These are phyloP conservation scores for Pezicula neosporulosa DNA, from an alignment of 2,329 filamentous ascomycete genomes.

Conservation along the genomic window DNA sequence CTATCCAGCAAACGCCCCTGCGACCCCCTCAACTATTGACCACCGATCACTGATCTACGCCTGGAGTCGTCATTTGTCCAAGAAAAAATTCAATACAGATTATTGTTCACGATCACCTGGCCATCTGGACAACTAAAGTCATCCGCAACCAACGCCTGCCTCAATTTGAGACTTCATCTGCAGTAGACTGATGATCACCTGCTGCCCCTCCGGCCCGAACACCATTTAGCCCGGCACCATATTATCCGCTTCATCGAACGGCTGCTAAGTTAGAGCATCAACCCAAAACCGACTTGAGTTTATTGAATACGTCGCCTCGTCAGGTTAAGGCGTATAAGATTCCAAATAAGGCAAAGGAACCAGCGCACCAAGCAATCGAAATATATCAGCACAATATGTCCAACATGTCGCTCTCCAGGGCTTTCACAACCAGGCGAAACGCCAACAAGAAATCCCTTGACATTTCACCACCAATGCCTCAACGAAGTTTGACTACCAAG, in stretches of 20 bases:
- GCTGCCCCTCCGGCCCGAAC: slow-evolving; percentile 7
- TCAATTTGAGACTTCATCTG: slow-evolving; percentile 5
- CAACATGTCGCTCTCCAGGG: slow-evolving; percentile 58
- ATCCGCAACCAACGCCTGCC: too few relatives aligned
- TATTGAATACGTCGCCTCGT: too few relatives aligned
- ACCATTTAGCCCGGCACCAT: background rate
- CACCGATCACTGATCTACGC: too few relatives aligned
- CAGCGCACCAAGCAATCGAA: background rate
- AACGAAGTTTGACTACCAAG: slow-evolving; percentile 24
- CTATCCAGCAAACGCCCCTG: too few relatives aligned
- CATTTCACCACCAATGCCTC: slow-evolving; percentile 14
- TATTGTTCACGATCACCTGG: too few relatives aligned
- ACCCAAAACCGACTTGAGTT: too few relatives aligned
- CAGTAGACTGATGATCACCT: slow-evolving; percentile 11
- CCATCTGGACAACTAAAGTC: too few relatives aligned
- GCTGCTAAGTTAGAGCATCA: too few relatives aligned
- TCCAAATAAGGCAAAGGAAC: slow-evolving; percentile 3
- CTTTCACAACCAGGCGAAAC: slow-evolving; percentile 64
- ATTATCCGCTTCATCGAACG: slow-evolving; percentile 11
- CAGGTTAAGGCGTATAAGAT: too few relatives aligned
- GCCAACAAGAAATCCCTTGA: slow-evolving; percentile 43
- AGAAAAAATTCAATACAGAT: too few relatives aligned
- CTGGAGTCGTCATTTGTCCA: too few relatives aligned
- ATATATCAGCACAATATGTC: slow-evolving; percentile 13
- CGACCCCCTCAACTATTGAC: too few relatives aligned